Evolutionary conservation across 495 filamentous ascomycete genomes (phyloP).

Genomic region (Talaromyces wortmannii): DNA sequence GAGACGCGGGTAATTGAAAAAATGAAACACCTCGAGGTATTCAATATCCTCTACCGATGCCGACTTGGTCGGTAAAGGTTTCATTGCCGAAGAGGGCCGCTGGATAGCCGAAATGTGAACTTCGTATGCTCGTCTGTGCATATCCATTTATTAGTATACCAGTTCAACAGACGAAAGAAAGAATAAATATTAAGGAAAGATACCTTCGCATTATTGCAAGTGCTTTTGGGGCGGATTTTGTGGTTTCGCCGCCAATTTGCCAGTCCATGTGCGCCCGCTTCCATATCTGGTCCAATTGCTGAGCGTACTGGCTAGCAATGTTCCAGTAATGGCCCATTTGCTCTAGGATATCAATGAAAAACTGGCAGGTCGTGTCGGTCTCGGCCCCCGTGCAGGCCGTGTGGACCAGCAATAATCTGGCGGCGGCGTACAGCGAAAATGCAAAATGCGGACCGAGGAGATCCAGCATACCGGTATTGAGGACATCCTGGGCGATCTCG

Average conservation of each 20-base stretch:
- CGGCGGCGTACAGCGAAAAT: not conserved
- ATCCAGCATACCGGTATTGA: not conserved
- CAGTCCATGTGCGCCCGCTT: slow-evolving; percentile 23
- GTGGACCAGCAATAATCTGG: not conserved
- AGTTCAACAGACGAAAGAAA: not conserved
- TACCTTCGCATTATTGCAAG: slow-evolving; percentile 64
- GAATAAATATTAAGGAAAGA: not conserved
- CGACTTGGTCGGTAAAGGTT: slow-evolving; percentile 31
- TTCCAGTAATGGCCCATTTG: slow-evolving; percentile 67
- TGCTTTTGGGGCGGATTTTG: slow-evolving; percentile 61
- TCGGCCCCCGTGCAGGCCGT: slow-evolving; percentile 61
- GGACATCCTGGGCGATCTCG: not conserved
- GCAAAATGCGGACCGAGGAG: not conserved
- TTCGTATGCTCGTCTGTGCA: not conserved
- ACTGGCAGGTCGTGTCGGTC: slow-evolving; percentile 54
- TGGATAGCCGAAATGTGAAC: slow-evolving; percentile 9
- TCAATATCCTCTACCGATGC: slow-evolving; percentile 62
- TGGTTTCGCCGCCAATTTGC: slow-evolving; percentile 45
- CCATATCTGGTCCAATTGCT: slow-evolving; percentile 53
- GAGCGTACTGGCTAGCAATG: slow-evolving; percentile 60
- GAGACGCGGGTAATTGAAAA: slow-evolving; percentile 67
- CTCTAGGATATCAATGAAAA: slow-evolving; percentile 62
- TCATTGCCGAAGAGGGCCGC: slow-evolving; percentile 24
- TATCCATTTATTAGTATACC: slow-evolving; percentile 64
- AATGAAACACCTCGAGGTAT: slow-evolving; percentile 72